Percentiles rank a stretch among this genome's conserved stretches.
These are phyloP conservation scores for Penicillium bovifimosum DNA, from an alignment of 495 filamentous ascomycete genomes.

Conservation along the genomic window DNA sequence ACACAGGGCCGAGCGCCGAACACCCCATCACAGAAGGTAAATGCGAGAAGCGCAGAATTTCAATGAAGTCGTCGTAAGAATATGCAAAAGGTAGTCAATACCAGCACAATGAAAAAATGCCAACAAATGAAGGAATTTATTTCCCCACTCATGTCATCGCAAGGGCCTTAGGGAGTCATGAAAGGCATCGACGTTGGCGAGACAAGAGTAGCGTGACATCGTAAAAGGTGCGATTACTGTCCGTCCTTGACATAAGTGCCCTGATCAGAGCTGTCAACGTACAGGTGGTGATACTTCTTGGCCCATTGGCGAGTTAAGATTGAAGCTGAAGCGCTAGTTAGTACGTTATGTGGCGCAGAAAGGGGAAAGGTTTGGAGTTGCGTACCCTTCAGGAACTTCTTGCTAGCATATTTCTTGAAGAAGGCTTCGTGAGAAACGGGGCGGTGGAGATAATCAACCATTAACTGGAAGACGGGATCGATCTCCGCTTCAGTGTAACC, in stretches of 20 bases:
- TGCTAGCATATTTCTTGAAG: constrained; percentile 99
- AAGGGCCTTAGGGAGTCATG: constrained; percentile 25
- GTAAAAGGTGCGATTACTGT: constrained; percentile 29
- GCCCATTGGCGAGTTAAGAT: constrained; percentile 90
- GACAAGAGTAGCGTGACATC: constrained; percentile 28
- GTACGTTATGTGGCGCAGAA: neutral
- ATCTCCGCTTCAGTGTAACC: constrained; percentile 92
- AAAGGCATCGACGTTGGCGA: constrained; percentile 19
- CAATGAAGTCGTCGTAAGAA: constrained; percentile 44
- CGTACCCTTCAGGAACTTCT: constrained; percentile 94
- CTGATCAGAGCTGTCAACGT: constrained; percentile 38
- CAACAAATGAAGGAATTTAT: constrained; percentile 39
- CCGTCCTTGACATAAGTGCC: constrained; percentile 38
- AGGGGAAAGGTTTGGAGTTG: neutral
- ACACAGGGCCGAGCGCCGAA: constrained; percentile 33
- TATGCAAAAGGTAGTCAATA: constrained; percentile 42
- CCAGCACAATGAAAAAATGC: constrained; percentile 46
- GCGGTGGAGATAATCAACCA: constrained; percentile 89
- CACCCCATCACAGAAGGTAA: constrained; percentile 32
- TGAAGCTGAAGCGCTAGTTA: constrained; percentile 56
- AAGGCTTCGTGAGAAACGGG: constrained; percentile 93
- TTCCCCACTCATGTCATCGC: constrained; percentile 23
- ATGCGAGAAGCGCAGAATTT: constrained; percentile 40
- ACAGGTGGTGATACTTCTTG: constrained; percentile 58
- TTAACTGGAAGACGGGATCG: constrained; percentile 82